Conservation (phyloP, 768 basidiomycete species). For the Russula foetens region DNA sequence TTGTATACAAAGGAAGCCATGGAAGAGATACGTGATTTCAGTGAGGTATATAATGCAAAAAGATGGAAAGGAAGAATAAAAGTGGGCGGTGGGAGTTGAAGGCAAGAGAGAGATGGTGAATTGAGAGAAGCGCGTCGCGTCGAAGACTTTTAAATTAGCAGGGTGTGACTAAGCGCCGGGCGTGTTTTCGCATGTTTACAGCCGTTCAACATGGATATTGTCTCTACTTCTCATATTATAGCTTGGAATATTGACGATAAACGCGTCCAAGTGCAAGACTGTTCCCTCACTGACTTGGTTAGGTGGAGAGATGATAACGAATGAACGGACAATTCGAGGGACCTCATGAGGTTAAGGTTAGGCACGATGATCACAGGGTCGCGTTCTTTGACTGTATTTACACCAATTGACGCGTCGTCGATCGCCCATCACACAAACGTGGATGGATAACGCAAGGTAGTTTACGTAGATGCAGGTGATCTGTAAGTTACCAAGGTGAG, state of each 20-base stretch:
- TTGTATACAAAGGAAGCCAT: conserved; percentile 44
- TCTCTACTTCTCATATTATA: neutral
- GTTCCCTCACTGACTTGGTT: neutral
- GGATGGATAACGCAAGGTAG: neutral
- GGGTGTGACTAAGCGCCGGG: conserved; percentile 8
- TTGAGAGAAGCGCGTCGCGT: neutral
- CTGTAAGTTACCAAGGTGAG: no score
- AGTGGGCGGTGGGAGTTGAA: neutral
- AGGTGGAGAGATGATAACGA: neutral
- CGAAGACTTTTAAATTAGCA: conserved; percentile 2
- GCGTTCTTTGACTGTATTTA: conserved; percentile 14
- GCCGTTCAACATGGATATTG: no score
- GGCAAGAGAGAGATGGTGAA: neutral
- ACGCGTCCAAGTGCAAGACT: neutral
- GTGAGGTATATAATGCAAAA: neutral
- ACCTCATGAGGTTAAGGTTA: conserved; percentile 9
- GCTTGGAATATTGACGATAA: neutral
- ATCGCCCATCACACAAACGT: neutral
- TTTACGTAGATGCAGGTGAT: neutral
- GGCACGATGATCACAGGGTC: conserved; percentile 5
- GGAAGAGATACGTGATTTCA: neutral
- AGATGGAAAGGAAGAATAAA: neutral
- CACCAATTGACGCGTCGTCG: conserved; percentile 6
- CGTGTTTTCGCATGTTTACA: neutral
- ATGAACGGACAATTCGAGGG: neutral